Base-by-base conservation (phyloP, 1,139 yeast genomes). In the Lodderomyces jiufengensis region DNA sequence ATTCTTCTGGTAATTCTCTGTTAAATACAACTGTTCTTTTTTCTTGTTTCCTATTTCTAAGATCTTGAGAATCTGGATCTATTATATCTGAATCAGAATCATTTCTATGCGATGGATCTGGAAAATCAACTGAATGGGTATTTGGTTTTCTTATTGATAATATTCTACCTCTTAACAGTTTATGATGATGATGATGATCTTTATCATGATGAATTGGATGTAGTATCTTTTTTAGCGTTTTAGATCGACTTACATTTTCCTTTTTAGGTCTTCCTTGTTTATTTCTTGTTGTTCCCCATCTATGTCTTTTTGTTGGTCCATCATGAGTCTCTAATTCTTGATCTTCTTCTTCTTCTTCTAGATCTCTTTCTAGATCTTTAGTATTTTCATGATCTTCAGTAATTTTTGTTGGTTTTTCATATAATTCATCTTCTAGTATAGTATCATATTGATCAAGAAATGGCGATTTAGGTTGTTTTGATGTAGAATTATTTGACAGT, bases 281-380 rank as follows among this genome's bases (percentile, higher is more conserved):
- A 51, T 80, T 78, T 47, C 95, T 73, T 43, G 83, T 85, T 7
- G 97, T 87, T 39, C 96, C 97, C 95, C 95, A 84, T 61, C 96
- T 73, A 49, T 80, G 76, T 50, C 95, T 74, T 50, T 83, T 79
- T 79, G 48, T 38, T 16, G 35, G 27, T 24, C 25, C 28, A 26
- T 29, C 51, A 13, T n/a, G n/a, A n/a, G n/a, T n/a, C n/a, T n/a
- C n/a, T n/a, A n/a, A n/a, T n/a, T n/a, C n/a, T n/a, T n/a, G 26
- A 16, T 18, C 20, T 8, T 43, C 33, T 27, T 44, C 43, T 21
- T 45, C n/a, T n/a, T n/a, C n/a, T n/a, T n/a, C n/a, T n/a, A n/a
- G n/a, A n/a, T n/a, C n/a, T n/a, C n/a, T n/a, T n/a, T n/a, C n/a
- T n/a, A n/a, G n/a, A 12, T 33, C 36, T 6, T 38, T 33, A 10